phyloP scores from a whole-genome alignment of 2,329 filamentous ascomycete genomes.

The Cucurbitaria berberidis region DNA sequence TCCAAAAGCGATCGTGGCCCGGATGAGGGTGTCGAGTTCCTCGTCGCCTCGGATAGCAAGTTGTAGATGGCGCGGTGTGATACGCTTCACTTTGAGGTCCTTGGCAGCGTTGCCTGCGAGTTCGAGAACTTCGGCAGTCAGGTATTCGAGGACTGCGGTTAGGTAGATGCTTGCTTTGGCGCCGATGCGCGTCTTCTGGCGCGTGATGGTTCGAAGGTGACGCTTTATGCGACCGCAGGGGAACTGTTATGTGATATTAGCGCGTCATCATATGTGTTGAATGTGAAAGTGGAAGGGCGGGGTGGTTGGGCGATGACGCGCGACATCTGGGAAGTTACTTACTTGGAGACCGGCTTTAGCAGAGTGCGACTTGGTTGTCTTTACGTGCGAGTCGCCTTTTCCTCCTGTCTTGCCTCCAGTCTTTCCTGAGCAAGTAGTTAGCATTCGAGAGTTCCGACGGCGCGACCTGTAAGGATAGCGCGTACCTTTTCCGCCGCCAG shows the following conservation, averaged over 20 bases:
- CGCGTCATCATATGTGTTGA: slow-evolving; percentile 21
- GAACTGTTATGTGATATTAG: slow-evolving; percentile 67
- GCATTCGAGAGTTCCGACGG: slow-evolving; percentile 20
- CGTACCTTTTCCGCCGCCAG: slow-evolving; percentile 89
- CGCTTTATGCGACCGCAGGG: slow-evolving; percentile 99
- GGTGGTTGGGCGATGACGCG: slow-evolving; percentile 28
- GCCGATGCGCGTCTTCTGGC: slow-evolving; percentile 99
- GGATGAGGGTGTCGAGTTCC: slow-evolving; percentile 95
- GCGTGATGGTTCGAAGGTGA: slow-evolving; percentile 98
- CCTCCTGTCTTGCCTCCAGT: slow-evolving; percentile 87
- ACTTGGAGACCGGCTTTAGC: slow-evolving; percentile 95
- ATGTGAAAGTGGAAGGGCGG: slow-evolving; percentile 21
- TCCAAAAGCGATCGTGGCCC: slow-evolving; percentile 96
- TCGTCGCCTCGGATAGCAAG: slow-evolving; percentile 98
- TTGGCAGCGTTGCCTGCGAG: slow-evolving; percentile 98
- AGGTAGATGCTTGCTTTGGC: slow-evolving; percentile 99
- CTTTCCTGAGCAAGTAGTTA: slow-evolving; percentile 52
- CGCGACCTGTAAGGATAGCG: slow-evolving; percentile 48
- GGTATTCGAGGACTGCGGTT: slow-evolving; percentile 95
- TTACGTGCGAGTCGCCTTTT: slow-evolving; percentile 77
- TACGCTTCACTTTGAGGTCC: slow-evolving; percentile 99
- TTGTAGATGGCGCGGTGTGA: slow-evolving; percentile 96
- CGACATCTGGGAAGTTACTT: slow-evolving; percentile 54
- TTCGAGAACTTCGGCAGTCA: slow-evolving; percentile 97
- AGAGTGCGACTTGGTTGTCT: slow-evolving; percentile 92